phyloP scores from a whole-genome alignment of 192 early-diverging fungal species.

The Coemansia sp. region DNA sequence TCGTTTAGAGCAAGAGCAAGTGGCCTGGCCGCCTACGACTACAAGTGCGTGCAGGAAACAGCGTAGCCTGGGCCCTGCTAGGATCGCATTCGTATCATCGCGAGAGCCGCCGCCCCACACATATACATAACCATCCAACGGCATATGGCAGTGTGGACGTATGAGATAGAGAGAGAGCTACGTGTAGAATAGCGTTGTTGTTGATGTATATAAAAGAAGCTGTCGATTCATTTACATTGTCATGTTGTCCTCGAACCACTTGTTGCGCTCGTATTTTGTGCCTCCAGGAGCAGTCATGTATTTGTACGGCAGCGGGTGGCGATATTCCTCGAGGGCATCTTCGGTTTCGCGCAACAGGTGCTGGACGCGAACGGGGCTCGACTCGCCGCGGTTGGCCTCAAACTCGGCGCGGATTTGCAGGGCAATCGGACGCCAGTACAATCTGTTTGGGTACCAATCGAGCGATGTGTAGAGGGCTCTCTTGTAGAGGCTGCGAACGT shows the following conservation, averaged over 20 bases:
- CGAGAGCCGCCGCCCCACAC: neutral
- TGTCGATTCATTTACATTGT: slow-evolving; percentile 7
- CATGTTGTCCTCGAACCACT: slow-evolving; percentile 57
- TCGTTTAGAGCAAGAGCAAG: too few species aligned
- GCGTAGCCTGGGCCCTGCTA: neutral
- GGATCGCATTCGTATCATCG: too few species aligned
- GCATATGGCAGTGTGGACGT: too few species aligned
- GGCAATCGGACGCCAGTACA: slow-evolving; percentile 78
- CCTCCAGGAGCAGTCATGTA: slow-evolving; percentile 57
- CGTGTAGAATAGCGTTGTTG: neutral
- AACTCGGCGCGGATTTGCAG: slow-evolving; percentile 85
- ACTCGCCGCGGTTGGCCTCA: slow-evolving; percentile 76
- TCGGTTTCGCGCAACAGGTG: slow-evolving; percentile 72
- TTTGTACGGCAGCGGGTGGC: slow-evolving; percentile 85
- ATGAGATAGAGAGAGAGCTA: neutral
- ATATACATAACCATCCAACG: too few species aligned
- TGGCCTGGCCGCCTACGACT: too few species aligned
- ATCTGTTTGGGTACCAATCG: slow-evolving; percentile 90
- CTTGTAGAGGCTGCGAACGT: slow-evolving; percentile 85
- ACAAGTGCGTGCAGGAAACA: too few species aligned
- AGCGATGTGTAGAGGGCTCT: slow-evolving; percentile 77
- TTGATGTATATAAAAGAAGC: neutral
- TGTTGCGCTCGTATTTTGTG: slow-evolving; percentile 58
- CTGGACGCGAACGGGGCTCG: slow-evolving; percentile 74
- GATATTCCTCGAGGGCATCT: slow-evolving; percentile 67